Percentiles rank a stretch among this genome's conserved stretches.
phyloP scores from a whole-genome alignment of 768 basidiomycete species.

The Imleria badia region DNA sequence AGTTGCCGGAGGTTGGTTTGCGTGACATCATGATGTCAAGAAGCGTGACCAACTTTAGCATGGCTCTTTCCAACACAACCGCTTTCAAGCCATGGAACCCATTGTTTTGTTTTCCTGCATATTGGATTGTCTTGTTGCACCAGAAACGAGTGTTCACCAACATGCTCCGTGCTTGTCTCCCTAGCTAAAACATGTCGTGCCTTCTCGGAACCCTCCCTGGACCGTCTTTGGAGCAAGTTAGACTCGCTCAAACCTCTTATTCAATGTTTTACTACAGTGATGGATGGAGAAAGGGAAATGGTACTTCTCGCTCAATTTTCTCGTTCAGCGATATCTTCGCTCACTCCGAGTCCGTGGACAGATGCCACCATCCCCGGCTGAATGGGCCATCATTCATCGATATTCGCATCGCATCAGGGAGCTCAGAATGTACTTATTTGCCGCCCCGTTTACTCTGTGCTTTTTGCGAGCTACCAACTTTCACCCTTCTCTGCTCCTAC shows the following conservation, averaged over 20 bases:
- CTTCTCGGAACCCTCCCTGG: conserved; percentile 2
- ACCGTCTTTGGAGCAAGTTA: conserved; percentile 4
- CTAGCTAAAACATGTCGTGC: conserved; percentile 2
- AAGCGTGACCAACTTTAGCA: no score
- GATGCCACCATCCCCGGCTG: not conserved
- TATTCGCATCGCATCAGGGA: conserved; percentile 4
- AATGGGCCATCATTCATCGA: not conserved
- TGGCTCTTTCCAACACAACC: not conserved
- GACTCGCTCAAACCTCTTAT: conserved; percentile 2
- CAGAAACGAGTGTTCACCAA: not conserved
- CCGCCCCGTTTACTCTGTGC: no score
- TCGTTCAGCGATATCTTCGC: not conserved
- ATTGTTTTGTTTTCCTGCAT: not conserved
- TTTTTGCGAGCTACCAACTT: not conserved
- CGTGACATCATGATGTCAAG: no score
- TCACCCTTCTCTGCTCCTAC: not conserved
- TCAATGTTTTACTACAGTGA: not conserved
- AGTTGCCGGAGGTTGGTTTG: no score
- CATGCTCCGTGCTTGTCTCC: not conserved
- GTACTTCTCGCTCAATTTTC: not conserved
- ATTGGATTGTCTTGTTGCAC: not conserved
- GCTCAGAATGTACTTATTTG: not conserved
- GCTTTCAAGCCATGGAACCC: not conserved
- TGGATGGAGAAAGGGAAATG: not conserved
- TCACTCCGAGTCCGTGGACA: not conserved